Base-by-base conservation (phyloP, 2,329 filamentous ascomycete species). In the Aotearoamyces nothofagi region DNA sequence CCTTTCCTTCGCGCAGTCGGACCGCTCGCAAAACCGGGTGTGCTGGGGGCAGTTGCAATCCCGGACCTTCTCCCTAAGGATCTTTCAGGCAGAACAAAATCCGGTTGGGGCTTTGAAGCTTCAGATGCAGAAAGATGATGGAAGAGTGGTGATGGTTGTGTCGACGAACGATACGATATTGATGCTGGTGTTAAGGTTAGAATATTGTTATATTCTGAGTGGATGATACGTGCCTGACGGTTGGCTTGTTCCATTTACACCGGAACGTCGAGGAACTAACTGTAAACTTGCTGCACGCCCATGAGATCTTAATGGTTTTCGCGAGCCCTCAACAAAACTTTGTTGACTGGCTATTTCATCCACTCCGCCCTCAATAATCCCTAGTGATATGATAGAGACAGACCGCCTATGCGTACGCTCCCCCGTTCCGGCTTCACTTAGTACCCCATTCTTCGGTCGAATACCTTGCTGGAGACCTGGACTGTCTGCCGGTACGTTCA, bases 251-350 rank as follows among this genome's bases (percentile, higher is more conserved):
- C 55, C 55, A 40, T 53, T 53, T 17, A 50, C 44, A 31, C 54
- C 53, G 33, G 52, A 47, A 35, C 53, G 53, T 36, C 61, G 61
- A 26, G 72, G 60, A 37, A 70, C 49, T 39, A 87, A 77, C 50
- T 92, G 84, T 34, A 92, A 56, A 57, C 84, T 93, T 14, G 81
- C 71, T 20, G 83, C 83, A 29, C 84, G 67, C 26, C 64, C 71
- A 58, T 93, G 84, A 4, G 75, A 69, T 41, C 71, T 70, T 11
- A 46, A 48, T 12, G 69, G 65, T 29, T 69, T 63, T 29, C 62
- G 56, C 12, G 62, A 53, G 40, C 57, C 52, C 32, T 49, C 45
- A 47, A 48, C 22, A 38, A 46, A 11, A 43, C 46, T 31, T 39
- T 38, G n/a, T 43, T 49, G 20, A 44, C 46, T 52, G 45, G 31